phyloP scores from a whole-genome alignment of 2,329 filamentous ascomycete genomes.

The Chaetothyriales sp. region DNA sequence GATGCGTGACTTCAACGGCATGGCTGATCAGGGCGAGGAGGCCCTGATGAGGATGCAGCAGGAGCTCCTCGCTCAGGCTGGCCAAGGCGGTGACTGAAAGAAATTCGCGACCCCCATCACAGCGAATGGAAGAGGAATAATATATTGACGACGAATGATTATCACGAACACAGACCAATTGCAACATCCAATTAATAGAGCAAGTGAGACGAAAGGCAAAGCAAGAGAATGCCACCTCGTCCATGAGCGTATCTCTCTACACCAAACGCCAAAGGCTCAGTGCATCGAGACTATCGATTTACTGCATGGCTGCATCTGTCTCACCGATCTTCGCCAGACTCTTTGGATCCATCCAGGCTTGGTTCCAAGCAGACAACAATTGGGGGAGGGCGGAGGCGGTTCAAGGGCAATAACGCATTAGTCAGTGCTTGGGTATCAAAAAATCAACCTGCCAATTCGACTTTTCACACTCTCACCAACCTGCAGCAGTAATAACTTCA shows the following conservation, averaged over 20 bases:
- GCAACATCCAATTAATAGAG: no score
- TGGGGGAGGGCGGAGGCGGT: neutral
- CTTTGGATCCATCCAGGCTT: neutral
- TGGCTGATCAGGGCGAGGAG: slow-evolving; percentile 81
- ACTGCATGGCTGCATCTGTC: neutral
- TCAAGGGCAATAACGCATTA: neutral
- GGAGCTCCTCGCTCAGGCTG: slow-evolving; percentile 71
- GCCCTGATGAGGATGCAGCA: slow-evolving; percentile 79
- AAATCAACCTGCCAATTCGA: neutral
- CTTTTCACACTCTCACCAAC: neutral
- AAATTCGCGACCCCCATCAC: no score
- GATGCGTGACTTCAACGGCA: slow-evolving; percentile 92
- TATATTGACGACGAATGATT: no score
- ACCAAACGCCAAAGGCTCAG: no score
- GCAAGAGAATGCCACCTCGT: no score
- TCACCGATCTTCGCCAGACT: neutral
- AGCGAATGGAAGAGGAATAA: no score
- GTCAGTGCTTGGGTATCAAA: neutral
- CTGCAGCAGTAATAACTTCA: slow-evolving; percentile 25
- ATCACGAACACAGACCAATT: no score
- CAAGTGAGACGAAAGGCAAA: no score
- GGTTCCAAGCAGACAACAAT: neutral
- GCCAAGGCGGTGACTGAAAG: neutral
- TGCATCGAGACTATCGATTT: no score
- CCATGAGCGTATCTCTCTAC: no score